These are phyloP conservation scores for Myriangium duriaei DNA, from an alignment of 2,329 filamentous ascomycete genomes.

Conservation along the genomic window DNA sequence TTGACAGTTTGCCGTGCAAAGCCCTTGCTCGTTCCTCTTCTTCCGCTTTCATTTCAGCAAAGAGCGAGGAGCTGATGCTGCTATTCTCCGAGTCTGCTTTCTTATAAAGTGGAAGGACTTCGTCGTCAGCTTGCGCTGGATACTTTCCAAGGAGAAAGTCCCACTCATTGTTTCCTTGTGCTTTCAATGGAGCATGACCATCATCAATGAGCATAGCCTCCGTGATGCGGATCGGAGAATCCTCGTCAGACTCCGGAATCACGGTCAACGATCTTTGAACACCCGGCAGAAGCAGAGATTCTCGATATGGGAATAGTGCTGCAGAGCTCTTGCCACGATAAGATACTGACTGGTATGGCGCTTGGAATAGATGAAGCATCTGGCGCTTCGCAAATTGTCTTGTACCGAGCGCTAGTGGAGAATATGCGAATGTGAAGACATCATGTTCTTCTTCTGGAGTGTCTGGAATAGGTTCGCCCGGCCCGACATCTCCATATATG, in stretches of 20 bases:
- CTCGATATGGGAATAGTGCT: constrained; percentile 22
- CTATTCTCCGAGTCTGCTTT: constrained; percentile 41
- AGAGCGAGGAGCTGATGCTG: constrained; percentile 23
- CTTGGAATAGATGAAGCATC: constrained; percentile 16
- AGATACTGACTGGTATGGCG: background rate
- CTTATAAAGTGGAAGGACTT: constrained; percentile 38
- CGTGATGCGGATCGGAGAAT: constrained; percentile 18
- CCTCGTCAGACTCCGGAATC: constrained; percentile 14
- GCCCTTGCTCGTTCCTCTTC: constrained; percentile 18
- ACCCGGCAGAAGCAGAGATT: constrained; percentile 5
- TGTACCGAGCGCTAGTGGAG: constrained; percentile 13
- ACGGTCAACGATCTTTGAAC: constrained; percentile 20
- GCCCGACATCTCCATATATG: constrained; percentile 22
- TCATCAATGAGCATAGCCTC: constrained; percentile 10
- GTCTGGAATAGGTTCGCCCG: constrained; percentile 16
- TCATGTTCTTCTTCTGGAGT: constrained; percentile 11
- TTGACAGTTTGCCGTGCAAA: constrained; percentile 15
- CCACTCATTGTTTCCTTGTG: constrained; percentile 13
- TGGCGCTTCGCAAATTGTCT: constrained; percentile 19
- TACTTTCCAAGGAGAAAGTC: constrained; percentile 18
- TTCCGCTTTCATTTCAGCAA: constrained; percentile 38
- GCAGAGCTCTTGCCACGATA: constrained; percentile 15
- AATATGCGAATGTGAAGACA: constrained; percentile 16
- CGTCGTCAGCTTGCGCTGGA: constrained; percentile 23
- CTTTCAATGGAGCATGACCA: background rate